Base-by-base conservation (phyloP, 352 stramenopile genomes). In the Globisporangium nodosum region DNA sequence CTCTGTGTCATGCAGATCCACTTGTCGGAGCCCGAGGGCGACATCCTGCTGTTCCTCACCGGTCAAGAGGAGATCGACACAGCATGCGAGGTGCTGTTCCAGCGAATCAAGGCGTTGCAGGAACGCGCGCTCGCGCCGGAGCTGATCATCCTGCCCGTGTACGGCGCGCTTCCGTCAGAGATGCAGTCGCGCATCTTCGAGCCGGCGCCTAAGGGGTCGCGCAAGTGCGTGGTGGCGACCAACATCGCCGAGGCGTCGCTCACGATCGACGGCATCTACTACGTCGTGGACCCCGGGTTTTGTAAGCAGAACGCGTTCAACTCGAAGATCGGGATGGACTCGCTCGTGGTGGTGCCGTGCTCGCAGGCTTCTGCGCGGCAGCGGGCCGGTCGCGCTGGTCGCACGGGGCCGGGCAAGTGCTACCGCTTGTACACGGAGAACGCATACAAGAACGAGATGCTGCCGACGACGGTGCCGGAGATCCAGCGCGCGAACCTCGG, bases 1-100 rank as follows among this genome's bases (percentile, higher is more conserved):
- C 90, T 98, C 24, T 99, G 96, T 35, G 97, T 99, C 0, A 99
- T 99, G 96, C 94, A 99, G 71, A 99, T 99, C 66, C 97, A 99
- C 73, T 63, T 99, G 15, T 97, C 88, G 3, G 96, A 99, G 72
- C 95, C 96, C 1, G 91, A 97, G 54, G 97, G 97, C 45, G 97
- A 99, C 71, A 98, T 99, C 59, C 78, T 99, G 21, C 72, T 99
- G 1, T 99, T 99, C 71, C 77, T 99, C 11, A 99, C 97, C 2
- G 97, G 97, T 51, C 97, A 99, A 76, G 97, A 99, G 80, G 97
- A 99, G 70, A 99, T 99, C 58, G 97, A 99, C 74, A 98, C 96
- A 12, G 97, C 93, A 11, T 99, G 94, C 55, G 96, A 99, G 80
- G 98, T 98, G 13, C 69, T 99, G 0, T 98, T 97, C 73, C 94